A percentile compares a stretch with the other conserved stretches of the same genome.
phyloP scores from a whole-genome alignment of 2,329 filamentous ascomycete genomes.

The Byssochlamys sp. region DNA sequence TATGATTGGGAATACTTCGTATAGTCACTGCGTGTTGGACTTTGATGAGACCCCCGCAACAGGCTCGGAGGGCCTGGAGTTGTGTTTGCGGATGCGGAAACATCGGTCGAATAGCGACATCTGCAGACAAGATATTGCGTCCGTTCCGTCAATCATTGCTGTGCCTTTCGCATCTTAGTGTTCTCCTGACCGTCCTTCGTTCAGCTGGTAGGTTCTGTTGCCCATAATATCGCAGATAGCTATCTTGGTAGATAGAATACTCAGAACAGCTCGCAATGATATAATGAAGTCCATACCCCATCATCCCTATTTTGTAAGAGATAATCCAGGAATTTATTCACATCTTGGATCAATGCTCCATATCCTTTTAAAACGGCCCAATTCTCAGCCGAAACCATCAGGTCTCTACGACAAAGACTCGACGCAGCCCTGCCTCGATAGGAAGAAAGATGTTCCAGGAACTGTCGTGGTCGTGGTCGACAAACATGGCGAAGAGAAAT shows the following conservation, averaged over 20 bases:
- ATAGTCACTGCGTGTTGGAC: no score
- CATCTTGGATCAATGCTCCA: neutral
- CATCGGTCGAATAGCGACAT: no score
- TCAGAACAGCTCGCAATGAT: no score
- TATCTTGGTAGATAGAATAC: no score
- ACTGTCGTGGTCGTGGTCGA: neutral
- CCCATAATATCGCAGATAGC: no score
- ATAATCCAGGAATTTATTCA: neutral
- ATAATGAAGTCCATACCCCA: neutral
- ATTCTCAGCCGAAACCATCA: neutral
- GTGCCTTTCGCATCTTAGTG: no score
- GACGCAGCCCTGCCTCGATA: neutral
- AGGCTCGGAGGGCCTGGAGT: conserved; percentile 38
- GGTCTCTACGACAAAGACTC: neutral
- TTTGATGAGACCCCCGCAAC: no score
- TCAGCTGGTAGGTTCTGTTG: no score
- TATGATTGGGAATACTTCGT: no score
- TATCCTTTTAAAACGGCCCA: neutral
- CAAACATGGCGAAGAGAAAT: neutral
- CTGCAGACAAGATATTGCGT: no score
- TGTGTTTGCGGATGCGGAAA: conserved; percentile 40
- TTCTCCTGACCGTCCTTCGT: no score
- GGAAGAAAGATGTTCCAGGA: neutral
- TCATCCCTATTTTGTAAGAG: neutral
- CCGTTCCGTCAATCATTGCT: no score